phyloP scores from a whole-genome alignment of 2,329 filamentous ascomycete species.

The Paraphaeosphaeria sporulosa region DNA sequence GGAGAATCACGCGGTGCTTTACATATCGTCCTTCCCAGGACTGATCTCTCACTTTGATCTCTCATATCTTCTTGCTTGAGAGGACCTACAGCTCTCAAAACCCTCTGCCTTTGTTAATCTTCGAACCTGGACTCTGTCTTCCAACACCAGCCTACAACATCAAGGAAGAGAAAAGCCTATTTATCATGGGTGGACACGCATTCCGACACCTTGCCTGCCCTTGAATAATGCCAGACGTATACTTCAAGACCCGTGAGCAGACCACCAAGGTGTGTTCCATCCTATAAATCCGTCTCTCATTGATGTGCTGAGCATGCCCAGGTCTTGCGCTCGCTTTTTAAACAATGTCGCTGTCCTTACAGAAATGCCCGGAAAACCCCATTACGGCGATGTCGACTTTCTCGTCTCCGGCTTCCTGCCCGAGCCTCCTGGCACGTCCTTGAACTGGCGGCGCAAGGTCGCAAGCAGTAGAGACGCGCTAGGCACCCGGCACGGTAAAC shows the following conservation, averaged over 20 bases:
- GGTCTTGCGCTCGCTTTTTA: conserved; percentile 29
- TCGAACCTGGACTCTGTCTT: no score
- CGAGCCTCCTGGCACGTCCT: conserved; percentile 9
- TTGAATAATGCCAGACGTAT: conserved; percentile 28
- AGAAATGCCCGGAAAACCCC: conserved; percentile 33
- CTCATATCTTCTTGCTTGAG: no score
- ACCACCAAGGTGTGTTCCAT: conserved; percentile 8
- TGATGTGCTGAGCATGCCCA: neutral
- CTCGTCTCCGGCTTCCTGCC: conserved; percentile 26
- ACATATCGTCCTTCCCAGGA: no score
- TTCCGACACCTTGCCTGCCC: conserved; percentile 33
- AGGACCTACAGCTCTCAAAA: no score
- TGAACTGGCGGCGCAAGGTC: conserved; percentile 25
- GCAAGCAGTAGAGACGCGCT: conserved; percentile 24
- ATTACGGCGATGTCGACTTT: conserved; percentile 37
- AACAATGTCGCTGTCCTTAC: conserved; percentile 32
- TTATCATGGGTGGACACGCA: conserved; percentile 36
- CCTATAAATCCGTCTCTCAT: no score
- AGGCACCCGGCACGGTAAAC: conserved; percentile 25
- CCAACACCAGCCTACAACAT: no score
- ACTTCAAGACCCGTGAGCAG: conserved; percentile 24
- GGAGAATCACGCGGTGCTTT: no score
- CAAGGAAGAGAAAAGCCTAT: no score
- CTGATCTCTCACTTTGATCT: no score
- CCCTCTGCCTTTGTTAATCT: no score